Evolutionary conservation across 2,329 filamentous ascomycete genomes (phyloP).

Genomic region (Diaporthe sp.): DNA sequence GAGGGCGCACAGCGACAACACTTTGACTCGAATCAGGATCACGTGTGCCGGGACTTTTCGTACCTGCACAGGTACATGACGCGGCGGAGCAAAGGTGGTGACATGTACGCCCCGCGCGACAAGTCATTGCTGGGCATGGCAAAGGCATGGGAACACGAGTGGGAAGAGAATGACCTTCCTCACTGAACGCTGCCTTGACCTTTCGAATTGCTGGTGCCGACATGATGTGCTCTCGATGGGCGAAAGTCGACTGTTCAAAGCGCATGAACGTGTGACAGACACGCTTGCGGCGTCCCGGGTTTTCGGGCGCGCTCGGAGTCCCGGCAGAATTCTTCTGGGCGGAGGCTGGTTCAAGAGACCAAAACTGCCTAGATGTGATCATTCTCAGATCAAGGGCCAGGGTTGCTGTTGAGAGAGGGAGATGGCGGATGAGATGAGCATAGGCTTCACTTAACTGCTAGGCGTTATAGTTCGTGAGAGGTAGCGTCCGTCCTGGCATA

Average conservation of each 20-base stretch:
- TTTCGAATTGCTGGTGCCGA: too few species aligned
- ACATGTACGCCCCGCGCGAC: conserved; percentile 35
- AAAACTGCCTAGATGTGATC: background rate
- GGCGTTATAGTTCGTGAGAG: background rate
- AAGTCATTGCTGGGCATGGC: conserved; percentile 35
- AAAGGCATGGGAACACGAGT: conserved; percentile 32
- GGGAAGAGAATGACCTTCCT: conserved; percentile 28
- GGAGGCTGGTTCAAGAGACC: background rate
- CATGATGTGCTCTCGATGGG: too few species aligned
- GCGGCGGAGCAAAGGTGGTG: conserved; percentile 31
- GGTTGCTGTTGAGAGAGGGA: background rate
- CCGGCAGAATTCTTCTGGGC: background rate
- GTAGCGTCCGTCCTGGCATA: background rate
- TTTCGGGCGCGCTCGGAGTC: background rate
- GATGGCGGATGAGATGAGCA: background rate
- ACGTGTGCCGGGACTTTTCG: conserved; percentile 44
- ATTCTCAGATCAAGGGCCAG: background rate
- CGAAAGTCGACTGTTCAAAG: too few species aligned
- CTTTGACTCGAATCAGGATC: conserved; percentile 45
- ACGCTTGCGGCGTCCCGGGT: background rate
- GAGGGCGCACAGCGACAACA: conserved; percentile 43
- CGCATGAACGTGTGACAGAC: background rate
- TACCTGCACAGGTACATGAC: conserved; percentile 35
- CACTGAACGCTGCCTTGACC: background rate
- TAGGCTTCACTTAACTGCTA: background rate